Conservation (phyloP, 805 yeast species). For the Grigorovia jiainica region DNA sequence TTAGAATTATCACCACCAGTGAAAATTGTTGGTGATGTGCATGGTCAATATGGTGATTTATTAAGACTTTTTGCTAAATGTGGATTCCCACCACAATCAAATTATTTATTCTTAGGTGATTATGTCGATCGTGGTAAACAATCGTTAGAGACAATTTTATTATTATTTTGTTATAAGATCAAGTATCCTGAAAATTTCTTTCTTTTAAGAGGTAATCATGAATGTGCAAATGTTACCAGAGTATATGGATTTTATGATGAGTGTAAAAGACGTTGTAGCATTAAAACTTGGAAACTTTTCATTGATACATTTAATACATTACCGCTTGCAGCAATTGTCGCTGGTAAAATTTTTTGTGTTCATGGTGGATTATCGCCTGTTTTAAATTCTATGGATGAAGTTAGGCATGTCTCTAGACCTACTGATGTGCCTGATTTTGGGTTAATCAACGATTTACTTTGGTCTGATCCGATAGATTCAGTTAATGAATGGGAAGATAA, state of each 20-base stretch:
- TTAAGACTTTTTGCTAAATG: constrained; percentile 87
- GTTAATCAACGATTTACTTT: constrained; percentile 62
- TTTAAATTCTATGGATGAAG: constrained; percentile 52
- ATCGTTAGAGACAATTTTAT: constrained; percentile 80
- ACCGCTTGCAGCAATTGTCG: constrained; percentile 93
- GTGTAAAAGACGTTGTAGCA: constrained; percentile 86
- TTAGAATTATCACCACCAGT: constrained; percentile 78
- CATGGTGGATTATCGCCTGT: constrained; percentile 81
- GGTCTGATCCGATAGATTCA: constrained; percentile 71
- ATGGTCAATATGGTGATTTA: constrained; percentile 91
- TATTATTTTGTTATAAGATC: constrained; percentile 85
- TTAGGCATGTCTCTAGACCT: constrained; percentile 64
- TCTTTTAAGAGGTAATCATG: constrained; percentile 89
- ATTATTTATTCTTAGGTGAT: constrained; percentile 88
- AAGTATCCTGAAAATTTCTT: constrained; percentile 96
- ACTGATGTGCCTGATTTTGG: constrained; percentile 81
- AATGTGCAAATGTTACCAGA: constrained; percentile 92
- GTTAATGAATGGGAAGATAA: constrained; percentile 64
- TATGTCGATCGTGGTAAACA: constrained; percentile 98
- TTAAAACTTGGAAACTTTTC: constrained; percentile 89
- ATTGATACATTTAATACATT: constrained; percentile 91
- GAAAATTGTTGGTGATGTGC: constrained; percentile 86
- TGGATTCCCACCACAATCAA: constrained; percentile 93
- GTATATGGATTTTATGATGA: constrained; percentile 98
- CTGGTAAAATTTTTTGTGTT: constrained; percentile 85